Base-by-base conservation (phyloP, 768 basidiomycete genomes). In the Termitomyces sp. region DNA sequence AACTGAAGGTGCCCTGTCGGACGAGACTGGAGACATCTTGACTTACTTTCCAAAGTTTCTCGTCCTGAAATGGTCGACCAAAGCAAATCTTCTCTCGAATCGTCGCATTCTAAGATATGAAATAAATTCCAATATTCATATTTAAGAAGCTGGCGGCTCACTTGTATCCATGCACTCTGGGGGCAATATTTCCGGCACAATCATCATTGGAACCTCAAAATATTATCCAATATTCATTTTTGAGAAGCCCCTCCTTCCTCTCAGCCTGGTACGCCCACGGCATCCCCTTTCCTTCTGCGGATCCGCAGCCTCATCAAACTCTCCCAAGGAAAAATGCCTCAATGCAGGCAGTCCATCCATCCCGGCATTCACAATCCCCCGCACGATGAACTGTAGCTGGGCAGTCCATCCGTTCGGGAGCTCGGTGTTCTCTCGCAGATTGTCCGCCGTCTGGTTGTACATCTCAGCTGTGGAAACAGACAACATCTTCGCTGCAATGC, bases 131-230 rank as follows among this genome's bases (percentile, higher is more conserved):
- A 59, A 48, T 33, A 22, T 62, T 23, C 16, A 43, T 22, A 54
- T 51, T 29, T 18, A 42, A 9, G 27, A 50, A 22, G 54, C 3
- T 23, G 31, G 18, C 15, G 27, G 54, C 56, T 58, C 54, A 81
- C 85, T 69, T 94, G 91, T 54, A 98, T 95, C 93, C 94, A 97
- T 11, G 94, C 88, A 41, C 78, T 85, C 65, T 98, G 94, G 15
- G 87, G 84, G 61, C 90, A 94, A 67, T 94, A 92, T 0, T n/a
- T n/a, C n/a, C n/a, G n/a, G n/a, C n/a, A n/a, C n/a, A n/a, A n/a
- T n/a, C n/a, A n/a, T n/a, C n/a, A n/a, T n/a, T n/a, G n/a, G n/a
- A n/a, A n/a, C n/a, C n/a, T n/a, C n/a, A n/a, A n/a, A n/a, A n/a
- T n/a, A n/a, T n/a, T n/a, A n/a, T n/a, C n/a, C n/a, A n/a, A n/a